Evolutionary conservation across 2,329 filamentous ascomycete genomes (phyloP), one percentile per base, ranked within the genome.

Genomic region (Fusarium oxysporum): DNA sequence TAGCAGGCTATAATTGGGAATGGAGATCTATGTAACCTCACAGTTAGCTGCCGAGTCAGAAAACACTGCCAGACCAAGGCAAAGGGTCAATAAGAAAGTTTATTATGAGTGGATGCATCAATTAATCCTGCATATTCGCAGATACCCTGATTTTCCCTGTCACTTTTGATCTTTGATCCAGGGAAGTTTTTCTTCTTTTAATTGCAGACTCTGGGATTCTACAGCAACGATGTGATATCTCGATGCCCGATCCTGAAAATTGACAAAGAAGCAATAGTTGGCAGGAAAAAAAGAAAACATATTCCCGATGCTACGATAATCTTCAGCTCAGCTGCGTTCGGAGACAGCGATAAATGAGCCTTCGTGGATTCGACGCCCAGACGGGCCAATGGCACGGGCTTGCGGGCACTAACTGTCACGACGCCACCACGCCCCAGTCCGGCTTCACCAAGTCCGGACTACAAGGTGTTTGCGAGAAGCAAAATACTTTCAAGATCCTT

Each of bases 201-300:
- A 32, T 23, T 37, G 37, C 33, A 50, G 35, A 35, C 13, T 28
- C 37, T 28, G 35, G 45, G 41, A 67, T 38, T 45, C 54, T 68
- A 30, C 38, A 43, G 45, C 41, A 62, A 41, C 47, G 55, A 68
- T 71, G 41, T 48, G 60, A 61, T 70, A 44, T 56, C 54, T 45
- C 50, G 59, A 57, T 37, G 30, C 14, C 43, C 65, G 65, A 66
- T 70, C 41, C 51, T 71, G 66, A 73, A 56, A 73, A 30, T 65
- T 71, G 71, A 71, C 30, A 63, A 53, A 55, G 23, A 56, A 71
- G 44, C 45, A 56, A 68, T 67, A 48, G 47, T 41, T 56, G 57
- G 14, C 14, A 54, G 35, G 35, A 32, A 56, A 44, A 71, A 66
- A 32, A 25, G 59, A 57, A 58, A 30, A 55, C 30, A 25, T 23